These are phyloP conservation scores for Eucalyptus leucophloia DNA, from an alignment of 345 rosid genomes.

Conservation along the genomic window DNA sequence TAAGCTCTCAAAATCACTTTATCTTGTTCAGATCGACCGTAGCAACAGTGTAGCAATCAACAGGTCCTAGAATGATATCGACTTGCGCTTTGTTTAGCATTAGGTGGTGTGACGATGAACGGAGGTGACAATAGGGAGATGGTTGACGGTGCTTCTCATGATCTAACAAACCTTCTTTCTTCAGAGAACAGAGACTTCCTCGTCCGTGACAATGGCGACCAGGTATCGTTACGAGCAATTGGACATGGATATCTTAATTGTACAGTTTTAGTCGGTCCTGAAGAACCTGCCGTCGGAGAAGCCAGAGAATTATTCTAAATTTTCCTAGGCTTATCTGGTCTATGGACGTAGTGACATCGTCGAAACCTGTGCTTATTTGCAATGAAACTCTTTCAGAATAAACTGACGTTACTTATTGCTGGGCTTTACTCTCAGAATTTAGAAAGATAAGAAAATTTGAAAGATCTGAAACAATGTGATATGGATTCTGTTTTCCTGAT, in stretches of 20 bases:
- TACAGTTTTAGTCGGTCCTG: neutral
- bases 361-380: neutral
- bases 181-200: neutral
- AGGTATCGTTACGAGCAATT: neutral
- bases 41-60: neutral
- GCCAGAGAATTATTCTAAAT: neutral
- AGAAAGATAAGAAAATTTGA: neutral
- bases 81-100: no score
- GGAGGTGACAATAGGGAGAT: neutral
- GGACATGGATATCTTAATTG: neutral
- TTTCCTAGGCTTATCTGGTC: neutral
- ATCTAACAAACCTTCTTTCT: neutral
- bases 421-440: neutral
- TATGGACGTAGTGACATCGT: neutral
- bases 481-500: neutral
- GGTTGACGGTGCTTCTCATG: conserved; percentile 1
- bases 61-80: neutral
- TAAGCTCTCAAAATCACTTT: neutral
- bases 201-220: neutral
- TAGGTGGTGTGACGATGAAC: neutral
- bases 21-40: neutral
- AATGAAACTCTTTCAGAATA: neutral
- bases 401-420: neutral
- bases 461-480: neutral
- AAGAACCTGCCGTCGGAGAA: neutral